Percentiles rank a stretch among this genome's conserved stretches.
Conservation (phyloP, 495 filamentous ascomycete genomes). For the Aspergillus diversus region DNA sequence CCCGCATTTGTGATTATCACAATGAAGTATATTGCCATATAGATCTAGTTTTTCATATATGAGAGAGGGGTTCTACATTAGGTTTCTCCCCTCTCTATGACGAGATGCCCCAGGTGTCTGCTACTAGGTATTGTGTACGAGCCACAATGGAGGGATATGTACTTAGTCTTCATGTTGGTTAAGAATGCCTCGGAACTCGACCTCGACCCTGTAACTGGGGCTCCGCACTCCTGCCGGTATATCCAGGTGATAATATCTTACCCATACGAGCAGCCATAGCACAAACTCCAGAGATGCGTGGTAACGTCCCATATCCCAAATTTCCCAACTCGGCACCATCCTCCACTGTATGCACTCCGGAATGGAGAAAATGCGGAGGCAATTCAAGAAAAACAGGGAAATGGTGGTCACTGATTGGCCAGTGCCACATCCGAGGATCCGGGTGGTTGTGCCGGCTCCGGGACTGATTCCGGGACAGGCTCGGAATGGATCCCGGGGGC, state of each 20-base stretch:
- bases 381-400: not conserved
- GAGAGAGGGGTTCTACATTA: too few species aligned
- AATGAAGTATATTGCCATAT: not conserved
- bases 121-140: too few species aligned
- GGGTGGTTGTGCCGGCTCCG: constrained; percentile 19
- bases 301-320: not conserved
- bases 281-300: not conserved
- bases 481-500: constrained; percentile 28
- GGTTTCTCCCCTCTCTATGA: too few species aligned
- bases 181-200: too few species aligned
- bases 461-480: constrained; percentile 26
- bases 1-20: not conserved
- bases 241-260: constrained; percentile 1
- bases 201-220: not conserved
- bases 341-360: constrained; percentile 4
- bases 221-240: not conserved
- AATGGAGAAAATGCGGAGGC: constrained; percentile 4
- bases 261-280: not conserved
- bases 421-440: not conserved
- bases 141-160: too few species aligned
- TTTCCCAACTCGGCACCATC: not conserved
- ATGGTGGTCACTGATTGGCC: not conserved
- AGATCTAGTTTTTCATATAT: not conserved
- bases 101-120: too few species aligned
- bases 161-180: too few species aligned